Evolutionary conservation across 257 asterid genomes (phyloP).

Genomic region (Cynanchum wilfordii): DNA sequence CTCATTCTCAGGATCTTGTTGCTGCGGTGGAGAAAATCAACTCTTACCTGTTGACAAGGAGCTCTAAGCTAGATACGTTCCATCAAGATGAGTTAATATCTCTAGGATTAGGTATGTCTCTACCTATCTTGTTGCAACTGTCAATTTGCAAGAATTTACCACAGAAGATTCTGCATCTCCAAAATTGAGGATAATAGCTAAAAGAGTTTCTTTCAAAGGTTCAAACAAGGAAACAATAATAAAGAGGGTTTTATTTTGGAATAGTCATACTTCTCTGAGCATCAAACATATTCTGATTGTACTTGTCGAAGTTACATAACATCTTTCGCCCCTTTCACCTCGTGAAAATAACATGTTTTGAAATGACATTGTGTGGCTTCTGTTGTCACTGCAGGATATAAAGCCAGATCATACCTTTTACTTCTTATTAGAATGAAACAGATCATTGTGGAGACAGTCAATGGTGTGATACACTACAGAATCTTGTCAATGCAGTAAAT

Average conservation of each 20-base stretch:
- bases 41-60: constrained; percentile 41
- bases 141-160: too few species aligned
- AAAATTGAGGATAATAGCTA: too few species aligned
- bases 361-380: background rate
- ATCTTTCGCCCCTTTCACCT: too few species aligned
- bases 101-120: constrained; percentile 54
- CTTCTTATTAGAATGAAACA: constrained; percentile 59
- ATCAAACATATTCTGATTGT: background rate
- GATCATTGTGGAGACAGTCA: constrained; percentile 49
- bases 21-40: constrained; percentile 66
- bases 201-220: background rate
- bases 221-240: background rate
- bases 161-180: too few species aligned
- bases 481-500: constrained; percentile 16
- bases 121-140: background rate
- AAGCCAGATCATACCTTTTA: constrained; percentile 73
- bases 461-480: constrained; percentile 60
- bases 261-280: background rate
- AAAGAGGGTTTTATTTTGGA: background rate
- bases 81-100: constrained; percentile 61
- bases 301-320: too few species aligned
- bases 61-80: constrained; percentile 30
- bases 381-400: constrained; percentile 46
- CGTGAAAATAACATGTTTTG: too few species aligned
- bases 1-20: constrained; percentile 54